Evolutionary conservation across 257 asterid species (phyloP).

Genomic region (Oldenlandia corymbosa): DNA sequence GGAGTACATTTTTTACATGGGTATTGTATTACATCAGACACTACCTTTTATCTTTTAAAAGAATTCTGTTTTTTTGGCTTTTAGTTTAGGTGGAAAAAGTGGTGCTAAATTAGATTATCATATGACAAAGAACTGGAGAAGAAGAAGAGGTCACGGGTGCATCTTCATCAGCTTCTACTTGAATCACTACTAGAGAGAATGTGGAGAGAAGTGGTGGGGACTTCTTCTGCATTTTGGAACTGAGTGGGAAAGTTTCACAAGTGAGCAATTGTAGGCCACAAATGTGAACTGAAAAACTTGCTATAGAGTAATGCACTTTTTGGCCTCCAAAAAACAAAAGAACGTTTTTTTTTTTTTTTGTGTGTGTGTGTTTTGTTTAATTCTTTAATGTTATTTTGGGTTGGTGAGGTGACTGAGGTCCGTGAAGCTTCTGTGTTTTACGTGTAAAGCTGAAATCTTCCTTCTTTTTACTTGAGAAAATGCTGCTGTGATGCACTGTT

Average conservation of each 20-base stretch:
- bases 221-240: not conserved
- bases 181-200: constrained; percentile 19
- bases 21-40: no score
- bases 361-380: no score
- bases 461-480: no score
- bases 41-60: no score
- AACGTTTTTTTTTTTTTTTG: not conserved
- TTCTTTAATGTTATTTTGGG: constrained; percentile 8
- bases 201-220: constrained; percentile 1
- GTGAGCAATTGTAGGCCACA: constrained; percentile 34
- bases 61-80: constrained; percentile 3
- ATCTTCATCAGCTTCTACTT: no score
- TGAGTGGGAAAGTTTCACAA: constrained; percentile 28
- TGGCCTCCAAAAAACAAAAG: constrained; percentile 12
- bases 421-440: constrained; percentile 7
- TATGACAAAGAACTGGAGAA: constrained; percentile 22
- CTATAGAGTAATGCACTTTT: constrained; percentile 24
- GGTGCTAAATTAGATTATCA: constrained; percentile 16
- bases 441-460: no score
- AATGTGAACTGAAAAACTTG: not conserved
- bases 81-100: constrained; percentile 24
- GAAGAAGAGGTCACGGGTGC: constrained; percentile 48
- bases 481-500: not conserved
- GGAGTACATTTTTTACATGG: no score
- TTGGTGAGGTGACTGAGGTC: constrained; percentile 5